A percentile compares a stretch with the other conserved stretches of the same genome.
Conservation (phyloP, 1,284 basidiomycete genomes). For the Malassezia japonica region DNA sequence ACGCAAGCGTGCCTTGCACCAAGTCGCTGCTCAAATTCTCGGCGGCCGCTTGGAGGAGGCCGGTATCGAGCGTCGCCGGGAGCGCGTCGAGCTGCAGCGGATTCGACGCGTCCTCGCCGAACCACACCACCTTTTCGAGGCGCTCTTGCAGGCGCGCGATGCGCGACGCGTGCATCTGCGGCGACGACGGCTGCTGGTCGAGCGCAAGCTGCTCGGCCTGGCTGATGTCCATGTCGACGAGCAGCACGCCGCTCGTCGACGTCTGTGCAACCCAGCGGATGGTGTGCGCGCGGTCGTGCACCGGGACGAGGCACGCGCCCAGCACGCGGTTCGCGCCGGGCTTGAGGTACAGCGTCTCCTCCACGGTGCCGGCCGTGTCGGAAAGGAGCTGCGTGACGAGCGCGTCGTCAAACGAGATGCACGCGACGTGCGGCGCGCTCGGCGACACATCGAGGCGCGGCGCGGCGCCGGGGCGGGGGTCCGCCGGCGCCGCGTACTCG, state of each 20-base stretch:
- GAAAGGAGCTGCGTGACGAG: slow-evolving; percentile 29
- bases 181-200: slow-evolving; percentile 15
- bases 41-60: slow-evolving; percentile 60
- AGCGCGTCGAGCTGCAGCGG: slow-evolving; percentile 74
- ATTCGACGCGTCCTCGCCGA: slow-evolving; percentile 64
- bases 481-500: slow-evolving; percentile 15
- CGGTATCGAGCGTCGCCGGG: slow-evolving; percentile 60
- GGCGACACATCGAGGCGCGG: slow-evolving; percentile 35
- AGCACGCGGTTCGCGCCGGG: slow-evolving; percentile 41
- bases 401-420: slow-evolving; percentile 33
- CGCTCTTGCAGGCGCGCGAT: slow-evolving; percentile 62
- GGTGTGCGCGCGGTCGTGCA: slow-evolving; percentile 9
- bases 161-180: slow-evolving; percentile 26
- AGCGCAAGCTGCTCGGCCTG: slow-evolving; percentile 20
- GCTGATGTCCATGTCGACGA: slow-evolving; percentile 26
- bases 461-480: slow-evolving; percentile 29
- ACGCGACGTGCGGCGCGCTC: slow-evolving; percentile 25
- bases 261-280: slow-evolving; percentile 39
- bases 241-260: slow-evolving; percentile 31
- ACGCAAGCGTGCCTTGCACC: slow-evolving; percentile 20
- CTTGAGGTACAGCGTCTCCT: slow-evolving; percentile 47
- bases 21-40: slow-evolving; percentile 62
- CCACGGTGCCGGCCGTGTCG: slow-evolving; percentile 26
- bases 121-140: slow-evolving; percentile 78
- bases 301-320: slow-evolving; percentile 27